A percentile compares a stretch with the other conserved stretches of the same genome.
Conservation (phyloP, 352 stramenopile species). For the Phytophthora quininea region DNA sequence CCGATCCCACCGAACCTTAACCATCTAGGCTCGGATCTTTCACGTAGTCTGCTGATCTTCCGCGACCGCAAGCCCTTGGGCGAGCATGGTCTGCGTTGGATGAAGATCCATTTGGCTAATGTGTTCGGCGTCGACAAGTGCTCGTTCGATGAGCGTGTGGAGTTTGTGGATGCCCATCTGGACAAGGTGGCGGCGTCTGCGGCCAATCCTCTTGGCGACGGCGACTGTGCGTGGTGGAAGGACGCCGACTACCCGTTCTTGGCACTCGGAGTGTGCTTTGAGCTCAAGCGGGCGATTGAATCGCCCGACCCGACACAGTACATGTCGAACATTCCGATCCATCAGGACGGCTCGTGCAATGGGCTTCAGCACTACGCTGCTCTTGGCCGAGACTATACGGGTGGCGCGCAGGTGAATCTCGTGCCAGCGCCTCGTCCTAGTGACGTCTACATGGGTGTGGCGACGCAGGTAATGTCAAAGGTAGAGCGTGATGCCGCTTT, state of each 20-base stretch:
- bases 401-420: conserved; percentile 97
- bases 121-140: conserved; percentile 92
- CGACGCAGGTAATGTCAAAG: conserved; percentile 78
- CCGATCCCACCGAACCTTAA: conserved; percentile 99
- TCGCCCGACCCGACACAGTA: conserved; percentile 94
- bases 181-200: conserved; percentile 94
- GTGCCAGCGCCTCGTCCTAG: conserved; percentile 92
- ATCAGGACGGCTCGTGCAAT: conserved; percentile 99
- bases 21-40: conserved; percentile 99
- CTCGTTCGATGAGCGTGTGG: conserved; percentile 97
- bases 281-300: conserved; percentile 94
- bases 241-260: conserved; percentile 98
- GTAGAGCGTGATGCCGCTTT: conserved; percentile 72
- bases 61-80: conserved; percentile 95
- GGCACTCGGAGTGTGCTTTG: conserved; percentile 96
- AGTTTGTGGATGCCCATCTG: conserved; percentile 94
- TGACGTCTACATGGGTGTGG: conserved; percentile 98
- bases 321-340: conserved; percentile 96
- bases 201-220: conserved; percentile 88
- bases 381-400: conserved; percentile 94
- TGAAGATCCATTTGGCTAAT: conserved; percentile 98
- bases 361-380: conserved; percentile 99
- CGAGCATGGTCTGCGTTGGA: conserved; percentile 95
- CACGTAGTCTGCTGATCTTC: conserved; percentile 96
- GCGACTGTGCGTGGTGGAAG: conserved; percentile 93